A percentile compares a stretch with the other conserved stretches of the same genome.
These are phyloP conservation scores for Pyrenula massariospora DNA, from an alignment of 495 filamentous ascomycete species.

Conservation along the genomic window DNA sequence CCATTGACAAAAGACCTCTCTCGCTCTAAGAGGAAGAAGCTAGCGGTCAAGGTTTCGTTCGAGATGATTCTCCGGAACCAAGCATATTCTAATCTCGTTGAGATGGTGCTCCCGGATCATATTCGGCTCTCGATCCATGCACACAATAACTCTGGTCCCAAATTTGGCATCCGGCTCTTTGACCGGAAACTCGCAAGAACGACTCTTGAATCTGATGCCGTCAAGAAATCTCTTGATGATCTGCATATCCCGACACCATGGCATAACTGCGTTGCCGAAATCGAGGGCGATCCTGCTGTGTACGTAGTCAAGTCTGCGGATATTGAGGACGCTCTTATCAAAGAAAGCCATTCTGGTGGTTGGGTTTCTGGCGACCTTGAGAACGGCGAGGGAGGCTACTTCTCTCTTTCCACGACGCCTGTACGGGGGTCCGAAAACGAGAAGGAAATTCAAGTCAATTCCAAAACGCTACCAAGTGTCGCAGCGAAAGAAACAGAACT, in stretches of 20 bases:
- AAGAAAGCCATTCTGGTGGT: constrained; percentile 5
- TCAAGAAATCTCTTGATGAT: constrained; percentile 8
- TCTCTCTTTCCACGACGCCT: not conserved
- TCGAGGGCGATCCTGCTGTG: constrained; percentile 13
- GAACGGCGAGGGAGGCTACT: not conserved
- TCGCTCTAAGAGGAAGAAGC: constrained; percentile 19
- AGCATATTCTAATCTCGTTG: constrained; percentile 28
- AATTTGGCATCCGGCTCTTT: constrained; percentile 28
- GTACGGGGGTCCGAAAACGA: not conserved
- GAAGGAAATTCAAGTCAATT: not conserved
- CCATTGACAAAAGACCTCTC: constrained; percentile 11
- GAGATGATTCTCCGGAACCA: constrained; percentile 27
- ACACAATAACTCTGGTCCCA: constrained; percentile 26
- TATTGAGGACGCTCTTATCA: constrained; percentile 9
- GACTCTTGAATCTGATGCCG: constrained; percentile 1
- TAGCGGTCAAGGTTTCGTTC: constrained; percentile 17
- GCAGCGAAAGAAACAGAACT: not conserved
- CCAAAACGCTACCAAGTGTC: not conserved
- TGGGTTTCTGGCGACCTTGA: not conserved
- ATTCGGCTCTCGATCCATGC: constrained; percentile 28
- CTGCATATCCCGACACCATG: constrained; percentile 32
- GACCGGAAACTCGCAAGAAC: constrained; percentile 10
- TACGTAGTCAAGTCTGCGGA: constrained; percentile 17
- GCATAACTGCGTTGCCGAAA: constrained; percentile 25
- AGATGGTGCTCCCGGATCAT: constrained; percentile 21